Evolutionary conservation across 2,329 filamentous ascomycete genomes (phyloP).

Genomic region (Capronia epimyces): DNA sequence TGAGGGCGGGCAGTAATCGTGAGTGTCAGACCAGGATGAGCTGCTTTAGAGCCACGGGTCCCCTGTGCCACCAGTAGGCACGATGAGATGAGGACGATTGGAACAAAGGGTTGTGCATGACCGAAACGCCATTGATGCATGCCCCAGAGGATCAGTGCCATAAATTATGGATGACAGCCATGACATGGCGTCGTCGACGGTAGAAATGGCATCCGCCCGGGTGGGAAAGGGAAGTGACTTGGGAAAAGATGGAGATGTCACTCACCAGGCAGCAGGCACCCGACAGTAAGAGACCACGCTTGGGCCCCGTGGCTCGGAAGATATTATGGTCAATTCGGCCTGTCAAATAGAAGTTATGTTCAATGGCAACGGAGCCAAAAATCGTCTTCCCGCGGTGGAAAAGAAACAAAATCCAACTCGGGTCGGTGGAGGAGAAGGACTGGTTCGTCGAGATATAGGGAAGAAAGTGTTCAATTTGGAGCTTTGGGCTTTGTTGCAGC

Average conservation of each 20-base stretch:
- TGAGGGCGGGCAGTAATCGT: slow-evolving; percentile 11
- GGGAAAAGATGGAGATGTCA: slow-evolving; percentile 3
- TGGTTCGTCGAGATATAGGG: slow-evolving; percentile 17
- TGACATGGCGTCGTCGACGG: slow-evolving; percentile 16
- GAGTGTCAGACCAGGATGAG: slow-evolving; percentile 19
- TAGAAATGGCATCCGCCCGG: slow-evolving; percentile 2
- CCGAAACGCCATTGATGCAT: slow-evolving; percentile 21
- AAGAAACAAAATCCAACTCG: neutral
- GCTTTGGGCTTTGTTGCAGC: slow-evolving; percentile 6
- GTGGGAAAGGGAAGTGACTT: slow-evolving; percentile 10
- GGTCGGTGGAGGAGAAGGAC: slow-evolving; percentile 6
- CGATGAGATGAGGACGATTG: slow-evolving; percentile 13
- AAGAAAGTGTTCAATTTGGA: neutral
- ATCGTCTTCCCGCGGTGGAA: neutral
- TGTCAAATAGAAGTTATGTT: neutral
- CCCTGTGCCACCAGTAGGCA: slow-evolving; percentile 18
- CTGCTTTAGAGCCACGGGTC: slow-evolving; percentile 19
- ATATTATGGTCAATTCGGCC: neutral
- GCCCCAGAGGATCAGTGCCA: slow-evolving; percentile 17
- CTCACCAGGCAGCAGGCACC: slow-evolving; percentile 11
- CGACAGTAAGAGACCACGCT: neutral
- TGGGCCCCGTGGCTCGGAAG: neutral
- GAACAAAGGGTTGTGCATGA: slow-evolving; percentile 17
- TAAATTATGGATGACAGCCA: slow-evolving; percentile 18
- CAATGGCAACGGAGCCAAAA: neutral